Conservation (phyloP, 495 filamentous ascomycete genomes). For the Margaritispora aquatica region DNA sequence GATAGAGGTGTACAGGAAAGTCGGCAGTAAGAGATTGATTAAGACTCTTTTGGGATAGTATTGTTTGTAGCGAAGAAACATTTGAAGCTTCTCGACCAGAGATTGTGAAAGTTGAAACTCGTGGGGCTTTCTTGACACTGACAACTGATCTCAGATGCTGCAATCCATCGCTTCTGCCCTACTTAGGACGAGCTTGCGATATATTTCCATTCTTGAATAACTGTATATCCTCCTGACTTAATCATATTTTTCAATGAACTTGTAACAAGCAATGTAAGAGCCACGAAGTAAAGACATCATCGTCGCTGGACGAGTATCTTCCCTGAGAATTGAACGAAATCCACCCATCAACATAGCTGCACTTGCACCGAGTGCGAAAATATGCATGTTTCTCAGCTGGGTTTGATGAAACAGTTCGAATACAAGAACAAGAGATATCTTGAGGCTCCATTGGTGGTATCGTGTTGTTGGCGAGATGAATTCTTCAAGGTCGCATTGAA, state of each 20-base stretch:
- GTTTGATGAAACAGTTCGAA: not conserved
- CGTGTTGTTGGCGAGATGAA: not conserved
- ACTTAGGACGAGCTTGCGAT: not conserved
- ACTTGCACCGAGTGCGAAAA: not conserved
- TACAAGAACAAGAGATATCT: not conserved
- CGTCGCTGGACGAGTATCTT: not conserved
- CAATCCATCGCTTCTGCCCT: not conserved
- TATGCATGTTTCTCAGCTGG: not conserved
- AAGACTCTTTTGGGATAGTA: not conserved
- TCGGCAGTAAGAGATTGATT: constrained; percentile 1
- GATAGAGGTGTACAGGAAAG: not conserved
- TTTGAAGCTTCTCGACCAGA: not conserved
- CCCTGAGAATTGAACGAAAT: not conserved
- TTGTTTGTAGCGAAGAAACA: not conserved
- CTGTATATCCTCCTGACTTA: not conserved
- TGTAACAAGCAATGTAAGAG: not conserved
- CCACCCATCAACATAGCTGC: not conserved
- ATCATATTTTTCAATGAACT: not conserved
- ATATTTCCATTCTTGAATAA: no score
- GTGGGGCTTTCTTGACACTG: constrained; percentile 1
- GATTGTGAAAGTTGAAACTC: not conserved
- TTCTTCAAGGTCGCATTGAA: not conserved
- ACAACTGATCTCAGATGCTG: not conserved
- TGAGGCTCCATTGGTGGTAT: not conserved
- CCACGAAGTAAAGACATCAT: not conserved